Conservation (phyloP, 805 yeast genomes). For the Saturnispora dispora region DNA sequence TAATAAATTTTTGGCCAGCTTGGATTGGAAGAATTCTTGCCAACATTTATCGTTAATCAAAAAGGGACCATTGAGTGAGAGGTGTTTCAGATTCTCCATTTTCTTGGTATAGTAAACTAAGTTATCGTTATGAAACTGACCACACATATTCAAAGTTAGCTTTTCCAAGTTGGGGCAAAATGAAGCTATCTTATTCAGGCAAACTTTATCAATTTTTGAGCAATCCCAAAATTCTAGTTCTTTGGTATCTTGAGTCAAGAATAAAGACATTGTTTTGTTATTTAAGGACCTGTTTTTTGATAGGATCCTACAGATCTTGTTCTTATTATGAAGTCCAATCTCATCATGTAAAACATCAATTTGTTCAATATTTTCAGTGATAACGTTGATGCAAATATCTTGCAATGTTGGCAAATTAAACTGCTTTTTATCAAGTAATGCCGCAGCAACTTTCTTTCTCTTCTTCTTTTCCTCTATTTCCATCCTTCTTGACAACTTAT, state of each 20-base stretch:
- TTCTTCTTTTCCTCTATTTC: slow-evolving; percentile 61
- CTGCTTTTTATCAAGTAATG: slow-evolving; percentile 64
- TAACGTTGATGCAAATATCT: slow-evolving; percentile 65
- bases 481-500: slow-evolving; percentile 36
- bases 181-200: slow-evolving; percentile 62
- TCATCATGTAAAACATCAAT: slow-evolving; percentile 76
- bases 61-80: slow-evolving; percentile 85
- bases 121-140: slow-evolving; percentile 75
- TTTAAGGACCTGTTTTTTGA: slow-evolving; percentile 76
- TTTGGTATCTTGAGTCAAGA: slow-evolving; percentile 51
- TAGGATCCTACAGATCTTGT: slow-evolving; percentile 64
- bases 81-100: slow-evolving; percentile 41
- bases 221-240: slow-evolving; percentile 85
- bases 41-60: slow-evolving; percentile 68
- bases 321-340: slow-evolving; percentile 67
- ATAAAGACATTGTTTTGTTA: slow-evolving; percentile 62
- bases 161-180: slow-evolving; percentile 65
- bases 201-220: slow-evolving; percentile 59
- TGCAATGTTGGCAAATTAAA: slow-evolving; percentile 63
- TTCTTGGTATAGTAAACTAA: slow-evolving; percentile 54
- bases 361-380: slow-evolving; percentile 58
- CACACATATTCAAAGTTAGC: slow-evolving; percentile 82
- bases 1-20: slow-evolving; percentile 43
- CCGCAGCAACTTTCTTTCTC: slow-evolving; percentile 74
- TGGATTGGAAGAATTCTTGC: slow-evolving; percentile 58